Evolutionary conservation across 805 yeast species (phyloP).

Genomic region (Cyberlindnera maritima): DNA sequence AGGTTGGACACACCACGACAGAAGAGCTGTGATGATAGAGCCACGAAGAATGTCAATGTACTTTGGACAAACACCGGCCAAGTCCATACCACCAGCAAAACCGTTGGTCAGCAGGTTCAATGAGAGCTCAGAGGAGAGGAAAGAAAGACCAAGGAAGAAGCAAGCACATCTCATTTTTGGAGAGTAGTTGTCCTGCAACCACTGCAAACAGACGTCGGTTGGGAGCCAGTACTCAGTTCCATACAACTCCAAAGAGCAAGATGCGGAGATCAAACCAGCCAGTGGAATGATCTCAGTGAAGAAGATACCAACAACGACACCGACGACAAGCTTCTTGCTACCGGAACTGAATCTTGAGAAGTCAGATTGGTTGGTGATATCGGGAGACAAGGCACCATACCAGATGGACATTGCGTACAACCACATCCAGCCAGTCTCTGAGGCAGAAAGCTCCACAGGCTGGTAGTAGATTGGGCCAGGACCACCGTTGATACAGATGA

Average conservation of each 20-base stretch:
- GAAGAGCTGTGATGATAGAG: slow-evolving; percentile 31
- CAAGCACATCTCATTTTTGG: slow-evolving; percentile 38
- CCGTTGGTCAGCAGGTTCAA: slow-evolving; percentile 37
- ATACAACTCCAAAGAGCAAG: slow-evolving; percentile 33
- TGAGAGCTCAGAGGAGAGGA: slow-evolving; percentile 34
- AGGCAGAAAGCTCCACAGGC: slow-evolving; percentile 23
- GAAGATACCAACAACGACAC: slow-evolving; percentile 33
- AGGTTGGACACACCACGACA: slow-evolving; percentile 39
- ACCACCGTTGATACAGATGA: slow-evolving; percentile 33
- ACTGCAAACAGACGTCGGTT: slow-evolving; percentile 34
- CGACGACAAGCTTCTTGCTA: slow-evolving; percentile 28
- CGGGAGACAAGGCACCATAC: slow-evolving; percentile 39
- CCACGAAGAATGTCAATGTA: slow-evolving; percentile 30
- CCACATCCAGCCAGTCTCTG: slow-evolving; percentile 40
- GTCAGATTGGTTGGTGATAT: slow-evolving; percentile 40
- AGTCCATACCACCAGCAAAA: slow-evolving; percentile 31
- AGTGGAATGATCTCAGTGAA: slow-evolving; percentile 39
- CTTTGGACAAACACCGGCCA: slow-evolving; percentile 22
- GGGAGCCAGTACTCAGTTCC: slow-evolving; percentile 39
- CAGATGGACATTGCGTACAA: slow-evolving; percentile 38
- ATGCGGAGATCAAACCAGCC: slow-evolving; percentile 38
- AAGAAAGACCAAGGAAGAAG: slow-evolving; percentile 38
- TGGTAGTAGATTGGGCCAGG: slow-evolving; percentile 33
- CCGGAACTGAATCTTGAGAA: slow-evolving; percentile 37
- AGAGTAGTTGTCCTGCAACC: slow-evolving; percentile 36